Percentiles rank a stretch among this genome's conserved stretches.
These are phyloP conservation scores for Solanum pimpinellifolium DNA, from an alignment of 257 asterid species.

Conservation along the genomic window DNA sequence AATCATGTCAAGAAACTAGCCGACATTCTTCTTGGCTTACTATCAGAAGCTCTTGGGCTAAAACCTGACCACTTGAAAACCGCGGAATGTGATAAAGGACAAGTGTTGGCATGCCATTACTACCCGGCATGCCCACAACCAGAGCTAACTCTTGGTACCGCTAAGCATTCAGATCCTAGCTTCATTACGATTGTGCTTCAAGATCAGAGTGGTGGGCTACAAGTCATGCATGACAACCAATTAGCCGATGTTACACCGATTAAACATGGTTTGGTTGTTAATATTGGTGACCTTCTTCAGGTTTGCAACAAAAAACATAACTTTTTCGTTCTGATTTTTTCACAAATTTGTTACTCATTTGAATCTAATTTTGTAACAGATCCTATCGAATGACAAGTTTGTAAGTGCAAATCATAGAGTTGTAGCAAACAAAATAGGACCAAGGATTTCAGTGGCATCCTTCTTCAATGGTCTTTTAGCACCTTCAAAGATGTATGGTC, in stretches of 20 bases:
- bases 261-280: slow-evolving; percentile 39
- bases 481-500: slow-evolving; percentile 28
- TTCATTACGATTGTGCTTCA: slow-evolving; percentile 7
- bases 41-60: too few relatives aligned
- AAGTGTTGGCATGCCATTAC: too few relatives aligned
- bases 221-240: slow-evolving; percentile 34
- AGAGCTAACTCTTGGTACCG: too few relatives aligned
- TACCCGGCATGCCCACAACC: too few relatives aligned
- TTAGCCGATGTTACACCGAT: slow-evolving; percentile 38
- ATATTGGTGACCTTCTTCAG: slow-evolving; percentile 72
- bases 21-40: slow-evolving; percentile 15
- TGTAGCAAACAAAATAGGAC: slow-evolving; percentile 36
- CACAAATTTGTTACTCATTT: background rate
- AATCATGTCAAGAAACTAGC: slow-evolving; percentile 25
- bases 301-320: slow-evolving; percentile 7
- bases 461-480: slow-evolving; percentile 27
- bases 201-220: slow-evolving; percentile 64
- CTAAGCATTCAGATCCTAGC: too few relatives aligned
- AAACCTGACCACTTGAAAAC: too few relatives aligned
- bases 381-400: slow-evolving; percentile 49
- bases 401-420: slow-evolving; percentile 55
- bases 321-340: background rate
- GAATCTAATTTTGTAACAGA: slow-evolving; percentile 7
- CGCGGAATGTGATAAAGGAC: too few relatives aligned
- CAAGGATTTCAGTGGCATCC: slow-evolving; percentile 59